A percentile compares a stretch with the other conserved stretches of the same genome.
phyloP scores from a whole-genome alignment of 2,329 filamentous ascomycete species.

The Macrophomina pseudophaseolina region DNA sequence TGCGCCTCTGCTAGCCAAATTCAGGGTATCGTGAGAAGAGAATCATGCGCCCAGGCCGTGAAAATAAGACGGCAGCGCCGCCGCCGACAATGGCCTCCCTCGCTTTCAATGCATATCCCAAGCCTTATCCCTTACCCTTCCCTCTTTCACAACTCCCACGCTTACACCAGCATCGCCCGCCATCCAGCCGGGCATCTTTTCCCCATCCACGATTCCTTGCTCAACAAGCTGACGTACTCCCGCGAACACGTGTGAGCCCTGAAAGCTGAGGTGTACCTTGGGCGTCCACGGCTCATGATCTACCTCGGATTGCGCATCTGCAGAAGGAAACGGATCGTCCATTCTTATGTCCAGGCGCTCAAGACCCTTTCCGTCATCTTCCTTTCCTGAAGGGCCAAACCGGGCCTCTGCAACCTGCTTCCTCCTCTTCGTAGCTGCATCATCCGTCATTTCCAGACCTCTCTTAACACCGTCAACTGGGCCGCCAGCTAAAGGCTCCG shows the following conservation, averaged over 20 bases:
- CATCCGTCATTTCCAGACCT: conserved; percentile 7
- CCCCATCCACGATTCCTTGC: conserved; percentile 73
- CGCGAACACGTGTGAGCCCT: conserved; percentile 79
- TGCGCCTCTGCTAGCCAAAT: conserved; percentile 7
- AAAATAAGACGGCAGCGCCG: conserved; percentile 1
- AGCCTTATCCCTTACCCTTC: conserved; percentile 57
- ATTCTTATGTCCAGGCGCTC: conserved; percentile 58
- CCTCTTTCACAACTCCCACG: conserved; percentile 69
- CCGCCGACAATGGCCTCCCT: neutral
- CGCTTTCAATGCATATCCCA: neutral
- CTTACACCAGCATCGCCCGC: conserved; percentile 85
- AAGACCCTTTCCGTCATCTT: conserved; percentile 46
- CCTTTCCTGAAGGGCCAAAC: conserved; percentile 64
- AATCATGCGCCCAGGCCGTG: conserved; percentile 14
- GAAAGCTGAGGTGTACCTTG: conserved; percentile 69
- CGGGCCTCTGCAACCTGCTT: conserved; percentile 68
- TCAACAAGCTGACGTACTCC: conserved; percentile 81
- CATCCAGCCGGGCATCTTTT: conserved; percentile 87
- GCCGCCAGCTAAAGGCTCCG: neutral
- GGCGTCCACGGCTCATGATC: conserved; percentile 56
- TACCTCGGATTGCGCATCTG: conserved; percentile 17
- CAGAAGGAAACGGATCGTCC: conserved; percentile 49
- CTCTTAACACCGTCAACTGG: conserved; percentile 8
- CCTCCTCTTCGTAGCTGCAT: conserved; percentile 58
- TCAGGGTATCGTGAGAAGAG: conserved; percentile 23